Percentiles rank a stretch among this genome's conserved stretches.
Evolutionary conservation across 1,284 basidiomycete genomes (phyloP).

Genomic region (Abortiporus biennis): DNA sequence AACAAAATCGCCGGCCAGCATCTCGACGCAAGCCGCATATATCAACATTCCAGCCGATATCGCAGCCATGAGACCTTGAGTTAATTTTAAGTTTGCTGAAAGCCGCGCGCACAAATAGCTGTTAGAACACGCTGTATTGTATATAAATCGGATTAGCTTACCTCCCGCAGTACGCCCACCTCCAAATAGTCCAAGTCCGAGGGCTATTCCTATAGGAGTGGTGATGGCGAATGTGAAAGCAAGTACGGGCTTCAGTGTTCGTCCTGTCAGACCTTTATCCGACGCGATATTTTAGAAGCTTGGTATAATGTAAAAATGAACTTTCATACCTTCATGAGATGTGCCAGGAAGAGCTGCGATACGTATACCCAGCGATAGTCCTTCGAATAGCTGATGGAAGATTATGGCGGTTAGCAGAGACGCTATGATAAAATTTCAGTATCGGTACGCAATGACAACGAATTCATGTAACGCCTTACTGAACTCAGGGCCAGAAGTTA

Average conservation of each 20-base stretch:
- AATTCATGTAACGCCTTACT: slow-evolving; percentile 40
- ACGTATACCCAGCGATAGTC: slow-evolving; percentile 70
- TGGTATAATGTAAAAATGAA: background rate
- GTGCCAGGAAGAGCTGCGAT: slow-evolving; percentile 57
- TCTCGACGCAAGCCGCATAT: slow-evolving; percentile 74
- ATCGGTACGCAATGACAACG: slow-evolving; percentile 2
- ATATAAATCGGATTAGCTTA: slow-evolving; percentile 14
- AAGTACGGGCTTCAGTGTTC: slow-evolving; percentile 45
- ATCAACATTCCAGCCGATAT: slow-evolving; percentile 76
- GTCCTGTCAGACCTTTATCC: slow-evolving; percentile 11
- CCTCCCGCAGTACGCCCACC: slow-evolving; percentile 22
- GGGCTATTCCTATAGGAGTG: slow-evolving; percentile 58
- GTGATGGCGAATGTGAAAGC: slow-evolving; percentile 64
- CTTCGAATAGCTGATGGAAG: slow-evolving; percentile 80
- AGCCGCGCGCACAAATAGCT: background rate
- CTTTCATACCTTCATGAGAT: slow-evolving; percentile 15
- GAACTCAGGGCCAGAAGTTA: slow-evolving; percentile 64
- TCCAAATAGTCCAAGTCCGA: slow-evolving; percentile 47
- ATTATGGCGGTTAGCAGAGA: slow-evolving; percentile 67
- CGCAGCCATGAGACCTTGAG: slow-evolving; percentile 67
- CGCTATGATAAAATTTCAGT: slow-evolving; percentile 31
- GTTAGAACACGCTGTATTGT: background rate
- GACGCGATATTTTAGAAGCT: slow-evolving; percentile 7
- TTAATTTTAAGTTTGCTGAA: slow-evolving; percentile 25
- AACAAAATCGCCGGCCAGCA: slow-evolving; percentile 76